phyloP scores from a whole-genome alignment of 768 basidiomycete genomes.

The Dioszegia hungarica region DNA sequence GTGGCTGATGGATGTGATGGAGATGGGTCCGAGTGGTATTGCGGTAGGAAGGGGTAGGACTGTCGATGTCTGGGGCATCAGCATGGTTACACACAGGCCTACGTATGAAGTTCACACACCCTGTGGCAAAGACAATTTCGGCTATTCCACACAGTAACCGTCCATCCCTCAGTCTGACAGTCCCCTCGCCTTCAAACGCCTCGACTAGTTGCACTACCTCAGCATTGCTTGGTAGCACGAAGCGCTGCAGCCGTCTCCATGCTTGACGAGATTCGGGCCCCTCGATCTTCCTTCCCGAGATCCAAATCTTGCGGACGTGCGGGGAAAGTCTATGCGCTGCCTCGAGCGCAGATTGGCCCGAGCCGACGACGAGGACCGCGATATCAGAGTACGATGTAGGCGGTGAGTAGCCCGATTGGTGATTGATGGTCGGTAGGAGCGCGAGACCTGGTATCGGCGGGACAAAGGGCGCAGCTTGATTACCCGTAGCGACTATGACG shows the following conservation, averaged over 20 bases:
- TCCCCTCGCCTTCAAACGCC: slow-evolving; percentile 46
- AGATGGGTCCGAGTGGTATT: slow-evolving; percentile 45
- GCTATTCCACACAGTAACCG: slow-evolving; percentile 51
- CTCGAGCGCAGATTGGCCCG: slow-evolving; percentile 50
- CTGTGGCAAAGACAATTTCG: slow-evolving; percentile 51
- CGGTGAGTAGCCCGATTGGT: slow-evolving; percentile 40
- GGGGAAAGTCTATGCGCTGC: slow-evolving; percentile 49
- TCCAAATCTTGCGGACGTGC: slow-evolving; percentile 49
- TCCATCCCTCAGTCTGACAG: slow-evolving; percentile 51
- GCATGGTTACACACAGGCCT: background rate
- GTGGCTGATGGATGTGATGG: background rate
- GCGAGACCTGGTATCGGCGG: slow-evolving; percentile 48
- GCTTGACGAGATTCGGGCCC: slow-evolving; percentile 22
- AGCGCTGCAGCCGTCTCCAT: slow-evolving; percentile 18
- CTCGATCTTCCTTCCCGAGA: slow-evolving; percentile 29
- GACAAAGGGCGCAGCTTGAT: slow-evolving; percentile 28
- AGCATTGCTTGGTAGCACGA: slow-evolving; percentile 31
- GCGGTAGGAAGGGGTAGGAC: slow-evolving; percentile 53
- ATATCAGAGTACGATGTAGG: slow-evolving; percentile 46
- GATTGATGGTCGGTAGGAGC: background rate
- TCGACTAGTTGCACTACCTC: slow-evolving; percentile 50
- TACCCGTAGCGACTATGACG: slow-evolving; percentile 47
- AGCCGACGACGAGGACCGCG: slow-evolving; percentile 52
- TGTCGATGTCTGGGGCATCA: slow-evolving; percentile 47
- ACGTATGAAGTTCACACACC: slow-evolving; percentile 21